Conservation (phyloP, 1,284 basidiomycete genomes). For the Boletus smithii region DNA sequence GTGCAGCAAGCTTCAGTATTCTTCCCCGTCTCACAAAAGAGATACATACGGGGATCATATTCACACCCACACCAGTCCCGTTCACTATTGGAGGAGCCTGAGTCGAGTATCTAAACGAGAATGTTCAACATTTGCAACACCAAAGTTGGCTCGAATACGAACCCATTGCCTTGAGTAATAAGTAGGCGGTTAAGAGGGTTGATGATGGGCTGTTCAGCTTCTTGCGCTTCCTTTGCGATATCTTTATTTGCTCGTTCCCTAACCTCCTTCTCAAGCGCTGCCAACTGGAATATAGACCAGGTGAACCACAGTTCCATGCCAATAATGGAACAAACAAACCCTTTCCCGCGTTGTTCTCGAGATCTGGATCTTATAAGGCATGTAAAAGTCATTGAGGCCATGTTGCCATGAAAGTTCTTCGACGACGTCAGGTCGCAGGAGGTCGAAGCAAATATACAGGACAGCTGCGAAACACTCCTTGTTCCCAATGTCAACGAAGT, state of each 20-base stretch:
- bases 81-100: constrained; percentile 47
- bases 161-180: constrained; percentile 70
- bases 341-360: constrained; percentile 73
- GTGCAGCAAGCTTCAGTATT: constrained; percentile 12
- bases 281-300: constrained; percentile 45
- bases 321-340: constrained; percentile 37
- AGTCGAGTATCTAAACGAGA: constrained; percentile 35
- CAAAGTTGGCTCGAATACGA: constrained; percentile 8
- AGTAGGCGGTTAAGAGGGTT: constrained; percentile 66
- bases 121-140: constrained; percentile 1
- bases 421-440: constrained; percentile 87
- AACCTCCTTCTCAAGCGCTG: constrained; percentile 78
- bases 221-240: constrained; percentile 81
- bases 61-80: constrained; percentile 37
- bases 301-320: constrained; percentile 13
- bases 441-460: constrained; percentile 90
- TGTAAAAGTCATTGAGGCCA: constrained; percentile 92
- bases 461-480: constrained; percentile 95
- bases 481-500: constrained; percentile 97
- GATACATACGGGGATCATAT: constrained; percentile 44
- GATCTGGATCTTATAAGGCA: constrained; percentile 90
- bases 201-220: constrained; percentile 79
- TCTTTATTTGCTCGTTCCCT: constrained; percentile 79
- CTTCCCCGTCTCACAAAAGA: background rate
- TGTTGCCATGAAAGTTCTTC: constrained; percentile 96